Conservation (phyloP, 805 yeast genomes). For the Millerozyma acaciae region DNA sequence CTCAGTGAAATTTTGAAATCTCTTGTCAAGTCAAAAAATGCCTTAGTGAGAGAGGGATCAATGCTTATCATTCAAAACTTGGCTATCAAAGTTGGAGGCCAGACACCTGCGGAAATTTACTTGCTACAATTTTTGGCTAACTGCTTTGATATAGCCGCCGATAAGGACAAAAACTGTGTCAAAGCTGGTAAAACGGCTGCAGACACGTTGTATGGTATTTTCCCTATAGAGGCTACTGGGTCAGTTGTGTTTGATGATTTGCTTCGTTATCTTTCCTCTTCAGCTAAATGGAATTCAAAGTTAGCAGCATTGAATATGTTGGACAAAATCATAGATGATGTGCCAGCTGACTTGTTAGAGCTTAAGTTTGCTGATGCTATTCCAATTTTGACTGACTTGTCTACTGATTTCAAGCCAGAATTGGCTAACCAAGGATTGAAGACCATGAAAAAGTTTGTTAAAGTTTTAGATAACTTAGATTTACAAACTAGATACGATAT, state of each 20-base stretch:
- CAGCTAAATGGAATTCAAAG: slow-evolving; percentile 94
- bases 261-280: slow-evolving; percentile 60
- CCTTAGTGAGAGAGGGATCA: slow-evolving; percentile 74
- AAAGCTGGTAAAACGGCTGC: slow-evolving; percentile 81
- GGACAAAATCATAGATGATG: slow-evolving; percentile 71
- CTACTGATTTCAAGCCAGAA: slow-evolving; percentile 97
- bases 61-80: slow-evolving; percentile 59
- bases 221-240: slow-evolving; percentile 75
- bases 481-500: slow-evolving; percentile 76
- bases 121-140: slow-evolving; percentile 58
- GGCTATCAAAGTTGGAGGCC: slow-evolving; percentile 58
- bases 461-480: slow-evolving; percentile 88
- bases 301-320: slow-evolving; percentile 70
- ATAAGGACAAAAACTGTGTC: slow-evolving; percentile 82
- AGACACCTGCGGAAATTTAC: slow-evolving; percentile 72
- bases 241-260: slow-evolving; percentile 63
- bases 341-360: slow-evolving; percentile 84
- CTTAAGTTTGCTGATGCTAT: slow-evolving; percentile 71
- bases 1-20: slow-evolving; percentile 60
- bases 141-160: slow-evolving; percentile 72
- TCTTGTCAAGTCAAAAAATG: slow-evolving; percentile 68
- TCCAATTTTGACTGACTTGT: slow-evolving; percentile 81
- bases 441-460: slow-evolving; percentile 66
- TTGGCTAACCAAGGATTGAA: slow-evolving; percentile 79
- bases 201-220: slow-evolving; percentile 64